Evolutionary conservation across 192 early-diverging fungal species (phyloP), one percentile per base, ranked within the genome.

Genomic region (Coemansia sp.): DNA sequence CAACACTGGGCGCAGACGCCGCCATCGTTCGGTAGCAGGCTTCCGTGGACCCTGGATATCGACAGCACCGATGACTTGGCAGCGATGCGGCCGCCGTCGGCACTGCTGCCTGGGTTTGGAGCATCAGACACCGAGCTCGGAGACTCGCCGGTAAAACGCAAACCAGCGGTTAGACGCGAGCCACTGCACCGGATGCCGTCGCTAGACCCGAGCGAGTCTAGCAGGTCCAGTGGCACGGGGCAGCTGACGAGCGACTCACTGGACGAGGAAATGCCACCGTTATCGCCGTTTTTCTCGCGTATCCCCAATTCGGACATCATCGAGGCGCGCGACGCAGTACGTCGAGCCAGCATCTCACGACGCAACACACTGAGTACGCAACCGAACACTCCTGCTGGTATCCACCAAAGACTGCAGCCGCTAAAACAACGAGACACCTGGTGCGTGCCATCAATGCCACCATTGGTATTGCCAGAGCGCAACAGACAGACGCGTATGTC

Each of bases 221-320:
- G 16, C 17, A 17, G 20, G 31, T 12, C 49, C 20, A 45, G 48
- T 42, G 29, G 60, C 38, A 29, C 34, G 38, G 20, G 10, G 42
- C 7, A 16, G 42, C 42, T 45, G 42, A 45, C 31, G 38, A 17
- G 8, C 34, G 52, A 56, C 14, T 36, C 38, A 34, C 63, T 79
- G 67, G 76, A 69, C 36, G 56, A 64, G 5, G 76, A 80, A 34
- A 60, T 71, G 77, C 77, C 77, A 42, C 77, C 77, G 49, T 48
- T 60, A 40, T 80, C 77, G 59, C 77, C 77, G 52, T 66, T 80
- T 48, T 80, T 80, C 63, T 52, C 72, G 25, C 64, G 67, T 36
- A 56, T 75, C 42, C 58, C 73, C 45, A 48, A 45, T 3, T 36
- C 58, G 29, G 72, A 75, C 34, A 71, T 80, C 16, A 45, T 34